Evolutionary conservation across 495 filamentous ascomycete species (phyloP).

Genomic region (Aspergillus coremiiformis): DNA sequence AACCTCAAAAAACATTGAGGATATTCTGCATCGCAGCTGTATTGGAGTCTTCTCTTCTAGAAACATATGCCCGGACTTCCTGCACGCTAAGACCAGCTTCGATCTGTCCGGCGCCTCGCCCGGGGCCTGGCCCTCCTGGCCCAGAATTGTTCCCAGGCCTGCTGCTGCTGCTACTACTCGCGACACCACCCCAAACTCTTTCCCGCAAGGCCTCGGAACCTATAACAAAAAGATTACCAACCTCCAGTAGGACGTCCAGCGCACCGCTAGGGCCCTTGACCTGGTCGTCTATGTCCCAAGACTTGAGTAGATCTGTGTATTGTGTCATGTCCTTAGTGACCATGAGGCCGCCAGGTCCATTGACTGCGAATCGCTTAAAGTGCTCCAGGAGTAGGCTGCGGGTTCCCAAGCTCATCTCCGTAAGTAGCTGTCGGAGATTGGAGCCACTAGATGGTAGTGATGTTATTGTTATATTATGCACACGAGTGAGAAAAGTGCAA

Average conservation of each 20-base stretch:
- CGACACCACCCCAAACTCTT: slow-evolving; percentile 53
- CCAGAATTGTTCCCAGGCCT: slow-evolving; percentile 13
- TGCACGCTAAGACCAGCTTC: slow-evolving; percentile 51
- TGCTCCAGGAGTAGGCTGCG: slow-evolving; percentile 77
- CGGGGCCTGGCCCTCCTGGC: slow-evolving; percentile 9
- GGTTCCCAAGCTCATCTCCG: slow-evolving; percentile 77
- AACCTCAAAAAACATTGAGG: slow-evolving; percentile 42
- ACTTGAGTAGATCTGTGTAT: slow-evolving; percentile 74
- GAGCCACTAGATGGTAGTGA: slow-evolving; percentile 64
- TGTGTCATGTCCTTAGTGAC: slow-evolving; percentile 92
- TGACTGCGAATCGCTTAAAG: slow-evolving; percentile 88
- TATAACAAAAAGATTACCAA: slow-evolving; percentile 95
- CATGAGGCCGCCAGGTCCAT: slow-evolving; percentile 85
- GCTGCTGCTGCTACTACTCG: slow-evolving; percentile 22
- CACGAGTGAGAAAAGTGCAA: slow-evolving; percentile 63
- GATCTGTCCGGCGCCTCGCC: slow-evolving; percentile 23
- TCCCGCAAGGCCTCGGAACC: slow-evolving; percentile 82
- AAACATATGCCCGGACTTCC: slow-evolving; percentile 78
- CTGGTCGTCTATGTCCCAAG: slow-evolving; percentile 68
- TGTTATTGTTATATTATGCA: slow-evolving; percentile 51
- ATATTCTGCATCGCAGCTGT: slow-evolving; percentile 76
- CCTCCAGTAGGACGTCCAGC: slow-evolving; percentile 82
- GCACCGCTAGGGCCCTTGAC: slow-evolving; percentile 48
- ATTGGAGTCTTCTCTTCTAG: slow-evolving; percentile 72
- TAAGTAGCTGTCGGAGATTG: slow-evolving; percentile 69